Percentiles rank a stretch among this genome's conserved stretches.
phyloP scores from a whole-genome alignment of 164 flowering plant genomes.

The Aristolochia fimbriata region DNA sequence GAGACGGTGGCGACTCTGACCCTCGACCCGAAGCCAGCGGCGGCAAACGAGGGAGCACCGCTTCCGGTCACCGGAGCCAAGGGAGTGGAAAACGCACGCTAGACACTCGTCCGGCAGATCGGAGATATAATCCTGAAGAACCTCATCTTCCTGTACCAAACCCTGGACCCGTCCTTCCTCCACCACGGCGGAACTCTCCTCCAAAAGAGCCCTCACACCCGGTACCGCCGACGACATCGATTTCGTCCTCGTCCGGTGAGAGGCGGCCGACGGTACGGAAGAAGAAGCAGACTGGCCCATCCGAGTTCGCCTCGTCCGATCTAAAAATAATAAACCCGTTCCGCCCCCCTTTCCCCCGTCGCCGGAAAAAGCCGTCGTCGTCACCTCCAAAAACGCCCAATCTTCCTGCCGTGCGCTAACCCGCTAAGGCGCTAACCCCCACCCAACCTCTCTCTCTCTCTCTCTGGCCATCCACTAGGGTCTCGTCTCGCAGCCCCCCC shows the following conservation, averaged over 20 bases:
- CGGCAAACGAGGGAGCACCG: slow-evolving; percentile 61
- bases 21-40: slow-evolving; percentile 71
- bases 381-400: too few species aligned
- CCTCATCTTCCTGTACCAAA: not conserved
- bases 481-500: too few species aligned
- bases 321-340: too few species aligned
- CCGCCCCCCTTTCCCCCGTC: too few species aligned
- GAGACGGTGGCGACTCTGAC: slow-evolving; percentile 63
- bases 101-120: slow-evolving; percentile 84
- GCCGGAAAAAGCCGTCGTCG: too few species aligned
- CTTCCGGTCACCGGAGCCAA: slow-evolving; percentile 59
- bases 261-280: slow-evolving; percentile 10
- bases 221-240: slow-evolving; percentile 19
- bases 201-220: slow-evolving; percentile 13
- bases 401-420: too few species aligned
- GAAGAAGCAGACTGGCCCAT: slow-evolving; percentile 59
- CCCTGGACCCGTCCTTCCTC: not conserved
- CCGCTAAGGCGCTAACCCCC: too few species aligned
- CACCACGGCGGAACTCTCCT: slow-evolving; percentile 5
- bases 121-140: slow-evolving; percentile 24
- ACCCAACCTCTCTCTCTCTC: too few species aligned
- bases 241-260: slow-evolving; percentile 15
- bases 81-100: slow-evolving; percentile 59
- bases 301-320: not conserved
- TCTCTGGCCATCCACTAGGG: too few species aligned